phyloP scores from a whole-genome alignment of 208 protist genomes.

The Zelonia costaricensis region DNA sequence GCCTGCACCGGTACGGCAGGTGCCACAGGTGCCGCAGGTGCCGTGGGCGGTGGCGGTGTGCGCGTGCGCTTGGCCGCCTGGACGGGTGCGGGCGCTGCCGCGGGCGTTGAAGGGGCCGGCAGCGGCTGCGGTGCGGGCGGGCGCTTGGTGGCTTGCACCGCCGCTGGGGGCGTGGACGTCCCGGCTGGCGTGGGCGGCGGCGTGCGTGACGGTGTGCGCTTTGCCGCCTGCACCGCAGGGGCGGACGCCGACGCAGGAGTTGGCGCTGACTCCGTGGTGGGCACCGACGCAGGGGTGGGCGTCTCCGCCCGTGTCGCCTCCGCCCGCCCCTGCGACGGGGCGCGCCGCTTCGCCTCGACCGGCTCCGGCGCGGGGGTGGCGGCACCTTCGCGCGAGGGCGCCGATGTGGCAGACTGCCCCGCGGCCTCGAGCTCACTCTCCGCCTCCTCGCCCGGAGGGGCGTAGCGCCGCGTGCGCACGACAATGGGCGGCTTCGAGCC shows the following conservation, averaged over 20 bases:
- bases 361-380: constrained; percentile 1
- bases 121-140: too few species aligned
- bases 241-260: neutral
- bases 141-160: constrained; percentile 1
- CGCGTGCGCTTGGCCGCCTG: too few species aligned
- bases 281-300: neutral
- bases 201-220: neutral
- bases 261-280: neutral
- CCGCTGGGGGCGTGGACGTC: neutral
- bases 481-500: constrained; percentile 25
- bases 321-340: neutral
- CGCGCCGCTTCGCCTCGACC: constrained; percentile 15
- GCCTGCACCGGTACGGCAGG: neutral
- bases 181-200: neutral
- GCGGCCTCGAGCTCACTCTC: neutral
- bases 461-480: constrained; percentile 34
- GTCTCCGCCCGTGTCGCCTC: neutral
- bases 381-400: neutral
- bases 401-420: neutral
- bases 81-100: too few species aligned
- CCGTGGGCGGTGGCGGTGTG: too few species aligned
- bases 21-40: too few species aligned
- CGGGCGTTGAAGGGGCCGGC: too few species aligned
- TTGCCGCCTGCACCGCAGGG: constrained; percentile 7
- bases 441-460: constrained; percentile 17